Evolutionary conservation across 805 yeast species (phyloP).

Genomic region (Grigorovia yakushimaensis): DNA sequence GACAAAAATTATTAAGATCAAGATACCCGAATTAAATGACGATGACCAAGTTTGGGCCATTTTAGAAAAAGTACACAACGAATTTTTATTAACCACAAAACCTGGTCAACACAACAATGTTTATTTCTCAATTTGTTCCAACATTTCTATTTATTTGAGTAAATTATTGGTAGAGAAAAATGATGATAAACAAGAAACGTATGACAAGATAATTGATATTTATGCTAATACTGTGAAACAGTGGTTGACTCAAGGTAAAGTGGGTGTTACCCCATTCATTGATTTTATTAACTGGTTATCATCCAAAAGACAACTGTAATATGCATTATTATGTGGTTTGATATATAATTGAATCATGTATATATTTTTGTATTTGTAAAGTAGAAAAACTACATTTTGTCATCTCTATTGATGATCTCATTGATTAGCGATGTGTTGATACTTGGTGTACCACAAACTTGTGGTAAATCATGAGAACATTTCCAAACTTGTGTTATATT

Average conservation of each 20-base stretch:
- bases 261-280: constrained; percentile 39
- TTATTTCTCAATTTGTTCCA: constrained; percentile 52
- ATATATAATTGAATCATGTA: neutral
- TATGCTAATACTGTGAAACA: constrained; percentile 46
- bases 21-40: constrained; percentile 20
- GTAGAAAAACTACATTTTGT: neutral
- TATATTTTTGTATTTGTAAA: neutral
- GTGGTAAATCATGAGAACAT: constrained; percentile 29
- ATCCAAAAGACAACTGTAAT: constrained; percentile 33
- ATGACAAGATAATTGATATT: constrained; percentile 41
- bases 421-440: neutral
- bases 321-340: neutral
- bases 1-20: constrained; percentile 45
- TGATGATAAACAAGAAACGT: constrained; percentile 20
- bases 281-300: constrained; percentile 76
- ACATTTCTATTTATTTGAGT: constrained; percentile 40
- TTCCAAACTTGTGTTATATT: constrained; percentile 40
- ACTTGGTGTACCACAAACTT: constrained; percentile 18
- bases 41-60: constrained; percentile 15
- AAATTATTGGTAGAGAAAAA: constrained; percentile 36
- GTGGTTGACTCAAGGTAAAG: constrained; percentile 42
- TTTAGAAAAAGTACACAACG: constrained; percentile 35
- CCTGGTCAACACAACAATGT: constrained; percentile 30
- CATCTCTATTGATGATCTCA: neutral
- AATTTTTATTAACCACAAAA: constrained; percentile 28